phyloP scores from a whole-genome alignment of 768 basidiomycete genomes.

The Rhizopogon roseolus region DNA sequence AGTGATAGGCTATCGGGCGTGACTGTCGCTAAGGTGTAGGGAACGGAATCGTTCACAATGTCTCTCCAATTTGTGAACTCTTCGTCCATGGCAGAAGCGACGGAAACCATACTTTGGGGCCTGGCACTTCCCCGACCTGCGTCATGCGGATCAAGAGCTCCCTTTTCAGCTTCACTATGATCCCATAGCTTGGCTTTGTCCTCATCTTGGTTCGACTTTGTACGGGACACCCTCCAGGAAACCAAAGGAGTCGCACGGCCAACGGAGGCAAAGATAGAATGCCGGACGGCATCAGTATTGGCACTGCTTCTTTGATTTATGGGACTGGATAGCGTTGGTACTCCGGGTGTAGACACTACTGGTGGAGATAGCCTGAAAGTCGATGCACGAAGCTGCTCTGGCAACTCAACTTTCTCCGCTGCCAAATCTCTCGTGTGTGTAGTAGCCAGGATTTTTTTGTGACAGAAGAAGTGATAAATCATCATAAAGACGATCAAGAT shows the following conservation, averaged over 20 bases:
- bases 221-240: conserved; percentile 22
- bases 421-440: neutral
- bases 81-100: conserved; percentile 2
- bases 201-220: conserved; percentile 13
- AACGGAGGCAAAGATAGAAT: conserved; percentile 17
- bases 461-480: conserved; percentile 36
- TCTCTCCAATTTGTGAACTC: conserved; percentile 7
- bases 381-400: conserved; percentile 21
- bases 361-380: conserved; percentile 20
- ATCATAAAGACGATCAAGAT: conserved; percentile 56
- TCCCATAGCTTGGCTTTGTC: conserved; percentile 29
- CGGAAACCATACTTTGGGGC: neutral
- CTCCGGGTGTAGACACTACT: conserved; percentile 19
- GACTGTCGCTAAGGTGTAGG: conserved; percentile 3
- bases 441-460: conserved; percentile 11
- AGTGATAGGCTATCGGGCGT: conserved; percentile 7
- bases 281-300: conserved; percentile 10
- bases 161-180: conserved; percentile 27
- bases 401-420: conserved; percentile 12
- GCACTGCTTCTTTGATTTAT: conserved; percentile 3
- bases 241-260: conserved; percentile 37
- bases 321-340: conserved; percentile 12
- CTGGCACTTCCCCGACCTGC: conserved; percentile 1
- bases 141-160: conserved; percentile 9
- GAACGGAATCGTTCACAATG: conserved; percentile 3